Evolutionary conservation across 2,329 filamentous ascomycete genomes (phyloP), one percentile per base, ranked within the genome.

Genomic region (Apiospora saccharicola): DNA sequence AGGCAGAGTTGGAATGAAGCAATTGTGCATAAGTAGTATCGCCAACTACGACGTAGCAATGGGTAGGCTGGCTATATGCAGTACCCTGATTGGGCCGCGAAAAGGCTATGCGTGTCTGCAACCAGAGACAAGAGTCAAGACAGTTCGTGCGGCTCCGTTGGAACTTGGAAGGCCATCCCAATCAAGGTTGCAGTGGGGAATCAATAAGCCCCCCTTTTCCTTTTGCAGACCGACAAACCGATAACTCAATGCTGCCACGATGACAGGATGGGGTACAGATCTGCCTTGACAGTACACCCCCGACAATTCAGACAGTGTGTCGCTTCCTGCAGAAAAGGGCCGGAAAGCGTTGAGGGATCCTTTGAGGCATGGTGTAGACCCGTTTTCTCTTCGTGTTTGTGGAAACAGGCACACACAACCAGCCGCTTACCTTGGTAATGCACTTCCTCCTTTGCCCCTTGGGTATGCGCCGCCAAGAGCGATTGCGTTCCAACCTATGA

Each of bases 381-480:
- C 57, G 34, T 64, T 64, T 64, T 64, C 57, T 37, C 19, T 64
- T 64, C 57, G 57, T 64, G 57, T n/a, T 64, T 64, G 34, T 64
- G 57, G 57, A 41, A 34, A 64, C 57, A n/a, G 22, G 22, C 57
- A 64, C 57, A 64, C 57, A 64, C 34, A n/a, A 4, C 19, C 57
- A 64, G 30, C 19, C 4, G 57, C 57, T n/a, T 64, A 64, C 57
- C 57, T 64, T 41, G 57, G 57, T 64, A 41, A 64, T 64, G 34
- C 34, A 41, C 22, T 37, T n/a, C 57, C 41, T 64, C 57, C 57
- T 7, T 64, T 64, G 34, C 57, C 22, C 34, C 57, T 64, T 64
- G 22, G 22, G n/a, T 64, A 19, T n/a, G 22, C 57, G 41, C 34
- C 12, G 57, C 57, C 57, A 64, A 64, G 30, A n/a, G 7, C 8